These are phyloP conservation scores for Solanum paucissectum DNA, from an alignment of 257 asterid species.

Conservation along the genomic window DNA sequence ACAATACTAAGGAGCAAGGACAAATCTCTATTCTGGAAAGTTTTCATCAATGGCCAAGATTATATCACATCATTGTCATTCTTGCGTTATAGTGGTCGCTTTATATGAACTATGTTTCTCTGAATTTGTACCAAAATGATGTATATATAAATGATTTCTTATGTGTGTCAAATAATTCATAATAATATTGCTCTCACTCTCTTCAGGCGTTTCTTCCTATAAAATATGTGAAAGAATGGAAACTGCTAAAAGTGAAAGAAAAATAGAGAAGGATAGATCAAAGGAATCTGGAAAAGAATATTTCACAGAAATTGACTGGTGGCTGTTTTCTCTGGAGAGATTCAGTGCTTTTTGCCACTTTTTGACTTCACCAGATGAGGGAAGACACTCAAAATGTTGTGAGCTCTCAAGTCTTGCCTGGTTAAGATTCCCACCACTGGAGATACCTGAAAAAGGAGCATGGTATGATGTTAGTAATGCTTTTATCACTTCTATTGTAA, in stretches of 20 bases:
- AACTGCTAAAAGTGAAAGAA: neutral
- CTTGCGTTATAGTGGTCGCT: neutral
- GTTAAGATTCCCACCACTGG: conserved; percentile 89
- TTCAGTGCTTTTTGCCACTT: conserved; percentile 42
- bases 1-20: neutral
- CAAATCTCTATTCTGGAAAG: neutral
- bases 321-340: neutral
- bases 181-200: neutral
- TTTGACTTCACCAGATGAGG: conserved; percentile 59
- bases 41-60: neutral
- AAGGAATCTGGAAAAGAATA: neutral
- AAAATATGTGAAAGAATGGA: neutral
- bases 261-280: neutral
- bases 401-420: conserved; percentile 88
- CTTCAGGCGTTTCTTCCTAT: neutral
- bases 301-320: neutral
- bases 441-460: conserved; percentile 32
- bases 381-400: conserved; percentile 67
- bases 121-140: neutral
- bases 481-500: neutral
- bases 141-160: neutral
- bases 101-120: neutral
- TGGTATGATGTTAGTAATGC: conserved; percentile 14
- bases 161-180: neutral
- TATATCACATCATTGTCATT: neutral